Evolutionary conservation across 75 land plant genomes (phyloP).

Genomic region (Picea sitchensis): DNA sequence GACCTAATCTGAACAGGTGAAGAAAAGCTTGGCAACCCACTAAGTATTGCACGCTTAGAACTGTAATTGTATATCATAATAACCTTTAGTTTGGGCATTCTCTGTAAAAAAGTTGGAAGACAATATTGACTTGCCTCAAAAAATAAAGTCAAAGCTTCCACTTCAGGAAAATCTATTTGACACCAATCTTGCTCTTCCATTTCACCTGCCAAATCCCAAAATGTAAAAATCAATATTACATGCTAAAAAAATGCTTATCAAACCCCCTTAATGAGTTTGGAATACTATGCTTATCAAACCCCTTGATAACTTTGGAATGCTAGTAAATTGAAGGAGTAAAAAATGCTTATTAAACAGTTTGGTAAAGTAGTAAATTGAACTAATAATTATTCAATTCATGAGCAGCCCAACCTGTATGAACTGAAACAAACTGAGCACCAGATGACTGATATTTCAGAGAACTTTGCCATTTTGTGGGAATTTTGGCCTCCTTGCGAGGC

Average conservation of each 20-base stretch:
- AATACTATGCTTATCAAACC: background rate
- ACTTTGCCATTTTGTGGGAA: constrained; percentile 49
- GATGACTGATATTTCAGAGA: constrained; percentile 30
- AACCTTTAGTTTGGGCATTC: constrained; percentile 47
- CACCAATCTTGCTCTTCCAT: constrained; percentile 57
- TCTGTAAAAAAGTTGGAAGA: constrained; percentile 48
- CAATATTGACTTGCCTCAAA: constrained; percentile 38
- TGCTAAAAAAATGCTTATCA: background rate
- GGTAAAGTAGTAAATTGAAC: too few relatives aligned
- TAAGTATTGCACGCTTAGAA: background rate
- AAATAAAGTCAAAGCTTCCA: constrained; percentile 51
- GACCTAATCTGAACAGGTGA: constrained; percentile 27
- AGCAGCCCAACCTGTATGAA: constrained; percentile 48
- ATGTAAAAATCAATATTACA: background rate
- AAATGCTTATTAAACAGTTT: too few relatives aligned
- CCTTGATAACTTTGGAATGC: too few relatives aligned
- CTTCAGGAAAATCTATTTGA: constrained; percentile 41
- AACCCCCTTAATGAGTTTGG: background rate
- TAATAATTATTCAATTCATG: too few relatives aligned
- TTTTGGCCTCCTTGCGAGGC: constrained; percentile 37
- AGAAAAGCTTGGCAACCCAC: background rate
- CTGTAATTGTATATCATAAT: constrained; percentile 35
- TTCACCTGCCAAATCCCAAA: constrained; percentile 23
- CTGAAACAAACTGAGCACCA: constrained; percentile 48
- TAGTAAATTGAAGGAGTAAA: too few relatives aligned